Evolutionary conservation across 306 rosid species (phyloP).

Genomic region (Nissolia schottii): DNA sequence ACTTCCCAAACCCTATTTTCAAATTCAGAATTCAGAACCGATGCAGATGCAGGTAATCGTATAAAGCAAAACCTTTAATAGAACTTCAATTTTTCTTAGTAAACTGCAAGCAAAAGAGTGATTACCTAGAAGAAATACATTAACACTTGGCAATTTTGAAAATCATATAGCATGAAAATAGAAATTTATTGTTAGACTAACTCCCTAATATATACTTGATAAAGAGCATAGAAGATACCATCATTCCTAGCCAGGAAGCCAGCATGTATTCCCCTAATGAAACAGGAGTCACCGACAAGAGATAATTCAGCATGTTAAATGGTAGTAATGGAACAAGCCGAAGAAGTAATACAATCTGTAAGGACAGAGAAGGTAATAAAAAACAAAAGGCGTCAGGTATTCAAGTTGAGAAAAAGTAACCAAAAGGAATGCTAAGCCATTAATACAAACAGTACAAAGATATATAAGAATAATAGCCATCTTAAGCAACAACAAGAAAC

Average conservation of each 20-base stretch:
- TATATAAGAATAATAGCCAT: neutral
- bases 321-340: slow-evolving; percentile 98
- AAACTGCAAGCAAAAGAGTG: neutral
- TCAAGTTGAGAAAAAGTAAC: neutral
- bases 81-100: neutral
- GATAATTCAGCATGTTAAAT: slow-evolving; percentile 85
- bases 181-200: slow-evolving; percentile 5
- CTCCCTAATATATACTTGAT: slow-evolving; percentile 7
- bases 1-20: neutral
- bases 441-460: neutral
- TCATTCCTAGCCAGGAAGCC: slow-evolving; percentile 98
- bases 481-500: neutral
- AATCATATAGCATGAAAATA: neutral
- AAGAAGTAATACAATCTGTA: slow-evolving; percentile 85
- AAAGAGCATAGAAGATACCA: slow-evolving; percentile 57
- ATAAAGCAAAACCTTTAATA: neutral
- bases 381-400: neutral
- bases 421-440: neutral
- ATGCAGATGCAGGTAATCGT: no score
- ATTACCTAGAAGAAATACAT: slow-evolving; percentile 16
- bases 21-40: no score
- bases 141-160: neutral
- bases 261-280: slow-evolving; percentile 75
- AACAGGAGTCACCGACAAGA: slow-evolving; percentile 90
- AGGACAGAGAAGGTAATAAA: neutral